phyloP scores from a whole-genome alignment of 148 eudicot genomes.

The Oxyria digyna region DNA sequence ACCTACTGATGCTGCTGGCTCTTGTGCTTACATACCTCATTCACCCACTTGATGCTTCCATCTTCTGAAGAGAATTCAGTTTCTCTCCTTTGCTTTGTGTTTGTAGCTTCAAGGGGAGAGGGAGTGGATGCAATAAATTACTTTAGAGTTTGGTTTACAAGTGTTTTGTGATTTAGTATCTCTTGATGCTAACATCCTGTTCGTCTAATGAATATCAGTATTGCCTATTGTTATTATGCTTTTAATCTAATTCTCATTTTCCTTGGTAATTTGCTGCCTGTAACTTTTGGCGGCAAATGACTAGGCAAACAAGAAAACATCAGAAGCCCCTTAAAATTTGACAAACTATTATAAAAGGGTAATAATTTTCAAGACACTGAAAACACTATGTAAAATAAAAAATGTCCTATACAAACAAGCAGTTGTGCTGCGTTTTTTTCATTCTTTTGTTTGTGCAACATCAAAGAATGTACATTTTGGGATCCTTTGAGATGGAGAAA shows the following conservation, averaged over 20 bases:
- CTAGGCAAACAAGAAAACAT: not conserved
- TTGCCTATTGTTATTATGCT: not conserved
- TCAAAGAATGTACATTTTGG: not conserved
- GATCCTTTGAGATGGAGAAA: not conserved
- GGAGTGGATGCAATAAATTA: not conserved
- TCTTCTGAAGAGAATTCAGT: constrained; percentile 2
- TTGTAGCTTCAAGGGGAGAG: not conserved
- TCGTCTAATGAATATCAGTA: not conserved
- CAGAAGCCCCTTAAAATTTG: no score
- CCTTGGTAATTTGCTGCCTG: not conserved
- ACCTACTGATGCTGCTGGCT: constrained; percentile 30
- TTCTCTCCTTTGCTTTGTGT: not conserved
- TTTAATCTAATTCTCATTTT: not conserved
- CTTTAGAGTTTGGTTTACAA: not conserved
- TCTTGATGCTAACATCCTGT: not conserved
- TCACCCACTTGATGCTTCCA: constrained; percentile 25
- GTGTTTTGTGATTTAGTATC: not conserved
- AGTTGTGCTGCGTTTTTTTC: not conserved
- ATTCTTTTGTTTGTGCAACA: not conserved
- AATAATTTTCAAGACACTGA: not conserved
- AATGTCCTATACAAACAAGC: not conserved
- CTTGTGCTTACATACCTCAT: constrained; percentile 33
- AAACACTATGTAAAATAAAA: not conserved
- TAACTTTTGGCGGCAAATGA: not conserved
- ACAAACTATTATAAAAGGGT: not conserved